These are phyloP conservation scores for Trifolium repens DNA, from an alignment of 306 rosid species.

Conservation along the genomic window DNA sequence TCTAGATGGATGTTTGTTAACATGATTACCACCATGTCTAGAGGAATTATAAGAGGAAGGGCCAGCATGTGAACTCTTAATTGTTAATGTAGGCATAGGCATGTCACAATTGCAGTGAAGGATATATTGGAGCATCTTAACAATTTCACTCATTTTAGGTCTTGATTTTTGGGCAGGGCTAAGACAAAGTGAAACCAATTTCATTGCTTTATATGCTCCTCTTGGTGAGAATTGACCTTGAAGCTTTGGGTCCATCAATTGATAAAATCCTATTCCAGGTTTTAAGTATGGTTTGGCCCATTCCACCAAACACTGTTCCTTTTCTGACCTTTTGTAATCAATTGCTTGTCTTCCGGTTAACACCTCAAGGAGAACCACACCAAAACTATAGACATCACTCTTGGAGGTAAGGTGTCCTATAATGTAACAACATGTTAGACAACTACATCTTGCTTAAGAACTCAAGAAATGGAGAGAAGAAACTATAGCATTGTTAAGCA, in stretches of 20 bases:
- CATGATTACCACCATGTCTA: too few relatives aligned
- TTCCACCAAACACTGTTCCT: constrained; percentile 56
- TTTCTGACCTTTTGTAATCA: constrained; percentile 38
- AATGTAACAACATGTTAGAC: not conserved
- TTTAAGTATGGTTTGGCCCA: constrained; percentile 50
- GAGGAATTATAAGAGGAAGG: not conserved
- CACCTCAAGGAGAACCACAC: constrained; percentile 68
- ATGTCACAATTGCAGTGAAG: constrained; percentile 35
- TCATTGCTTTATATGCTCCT: too few relatives aligned
- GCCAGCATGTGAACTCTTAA: not conserved
- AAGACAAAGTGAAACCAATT: too few relatives aligned
- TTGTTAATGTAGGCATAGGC: not conserved
- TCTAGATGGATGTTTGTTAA: constrained; percentile 26
- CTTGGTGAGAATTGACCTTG: constrained; percentile 43
- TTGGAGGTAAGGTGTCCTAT: constrained; percentile 66
- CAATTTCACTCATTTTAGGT: too few relatives aligned
- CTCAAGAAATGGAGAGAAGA: too few relatives aligned
- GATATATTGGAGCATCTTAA: constrained; percentile 32
- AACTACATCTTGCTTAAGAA: too few relatives aligned
- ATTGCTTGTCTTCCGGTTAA: constrained; percentile 58
- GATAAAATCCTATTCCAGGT: not conserved
- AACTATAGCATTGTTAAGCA: too few relatives aligned
- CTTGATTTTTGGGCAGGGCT: too few relatives aligned
- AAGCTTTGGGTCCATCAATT: constrained; percentile 54
- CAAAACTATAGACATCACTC: constrained; percentile 77